Conservation (phyloP, 169 alveolate genomes). For the Theileria orientalis region DNA sequence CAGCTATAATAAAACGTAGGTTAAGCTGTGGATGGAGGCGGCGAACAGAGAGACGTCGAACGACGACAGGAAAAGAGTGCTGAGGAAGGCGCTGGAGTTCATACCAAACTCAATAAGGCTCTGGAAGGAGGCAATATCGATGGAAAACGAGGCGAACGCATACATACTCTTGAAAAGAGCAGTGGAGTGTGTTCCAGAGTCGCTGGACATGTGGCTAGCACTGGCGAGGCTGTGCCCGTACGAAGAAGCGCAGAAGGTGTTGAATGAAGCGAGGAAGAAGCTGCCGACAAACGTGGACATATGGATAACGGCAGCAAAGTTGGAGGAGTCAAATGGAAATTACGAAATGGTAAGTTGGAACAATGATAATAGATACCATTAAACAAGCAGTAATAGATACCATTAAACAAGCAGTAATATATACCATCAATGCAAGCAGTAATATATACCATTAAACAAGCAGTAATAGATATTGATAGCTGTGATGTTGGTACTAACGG, state of each 20-base stretch:
- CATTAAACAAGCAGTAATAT: too few species aligned
- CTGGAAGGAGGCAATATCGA: conserved; percentile 96
- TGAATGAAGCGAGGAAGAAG: conserved; percentile 95
- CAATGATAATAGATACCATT: too few species aligned
- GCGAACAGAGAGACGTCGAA: conserved; percentile 88
- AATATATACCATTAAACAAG: too few species aligned
- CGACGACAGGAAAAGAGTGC: conserved; percentile 84
- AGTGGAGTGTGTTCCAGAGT: conserved; percentile 97
- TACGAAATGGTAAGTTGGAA: conserved; percentile 64
- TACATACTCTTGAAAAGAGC: conserved; percentile 92
- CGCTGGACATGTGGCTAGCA: conserved; percentile 97
- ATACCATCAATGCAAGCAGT: too few species aligned
- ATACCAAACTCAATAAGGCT: conserved; percentile 94
- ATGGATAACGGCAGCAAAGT: conserved; percentile 96
- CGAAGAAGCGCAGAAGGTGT: conserved; percentile 93
- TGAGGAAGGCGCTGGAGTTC: conserved; percentile 93
- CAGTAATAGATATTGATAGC: too few species aligned
- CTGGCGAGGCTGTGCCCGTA: conserved; percentile 94
- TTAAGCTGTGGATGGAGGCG: conserved; percentile 95
- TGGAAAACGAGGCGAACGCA: conserved; percentile 93
- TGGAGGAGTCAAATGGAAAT: conserved; percentile 93
- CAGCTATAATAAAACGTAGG: conserved; percentile 17
- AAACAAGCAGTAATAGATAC: too few species aligned
- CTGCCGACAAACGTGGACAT: conserved; percentile 93
- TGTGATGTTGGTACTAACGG: neutral